Conservation (phyloP, 2,329 filamentous ascomycete genomes). For the Didymella keratinophila region DNA sequence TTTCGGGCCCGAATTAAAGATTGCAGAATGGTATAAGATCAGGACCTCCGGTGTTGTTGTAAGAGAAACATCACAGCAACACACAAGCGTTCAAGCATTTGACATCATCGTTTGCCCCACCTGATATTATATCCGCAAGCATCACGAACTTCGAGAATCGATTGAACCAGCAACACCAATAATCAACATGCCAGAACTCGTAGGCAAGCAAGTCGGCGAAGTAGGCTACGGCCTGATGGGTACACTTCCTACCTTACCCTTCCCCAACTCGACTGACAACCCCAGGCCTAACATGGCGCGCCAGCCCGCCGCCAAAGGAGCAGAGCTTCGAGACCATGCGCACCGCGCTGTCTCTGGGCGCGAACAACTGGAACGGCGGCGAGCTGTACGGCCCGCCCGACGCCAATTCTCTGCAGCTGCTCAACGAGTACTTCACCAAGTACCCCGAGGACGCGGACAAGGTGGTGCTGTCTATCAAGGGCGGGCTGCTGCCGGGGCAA, state of each 20-base stretch:
- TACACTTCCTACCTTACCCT: slow-evolving; percentile 13
- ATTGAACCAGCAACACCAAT: background rate
- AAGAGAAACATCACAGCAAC: background rate
- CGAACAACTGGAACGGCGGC: slow-evolving; percentile 61
- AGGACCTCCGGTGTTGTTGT: background rate
- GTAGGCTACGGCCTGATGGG: slow-evolving; percentile 61
- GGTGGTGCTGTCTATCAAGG: slow-evolving; percentile 62
- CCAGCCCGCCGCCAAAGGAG: slow-evolving; percentile 45
- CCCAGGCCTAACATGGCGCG: slow-evolving; percentile 57
- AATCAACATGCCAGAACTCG: slow-evolving; percentile 44
- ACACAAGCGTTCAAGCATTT: background rate
- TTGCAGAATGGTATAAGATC: background rate
- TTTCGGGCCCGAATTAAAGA: background rate
- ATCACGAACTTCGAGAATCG: background rate
- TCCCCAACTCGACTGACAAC: slow-evolving; percentile 19
- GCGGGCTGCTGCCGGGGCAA: slow-evolving; percentile 49
- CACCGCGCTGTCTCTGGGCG: slow-evolving; percentile 51
- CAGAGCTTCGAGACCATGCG: slow-evolving; percentile 57
- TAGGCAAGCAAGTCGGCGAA: slow-evolving; percentile 50
- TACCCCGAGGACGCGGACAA: slow-evolving; percentile 60
- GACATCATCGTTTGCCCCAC: background rate
- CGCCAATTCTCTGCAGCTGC: slow-evolving; percentile 57
- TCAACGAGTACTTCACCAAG: slow-evolving; percentile 60
- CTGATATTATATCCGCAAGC: background rate
- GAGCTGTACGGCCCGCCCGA: slow-evolving; percentile 58